Conservation (phyloP, 176 grass and related monocot species). For the Stipa capillata region DNA sequence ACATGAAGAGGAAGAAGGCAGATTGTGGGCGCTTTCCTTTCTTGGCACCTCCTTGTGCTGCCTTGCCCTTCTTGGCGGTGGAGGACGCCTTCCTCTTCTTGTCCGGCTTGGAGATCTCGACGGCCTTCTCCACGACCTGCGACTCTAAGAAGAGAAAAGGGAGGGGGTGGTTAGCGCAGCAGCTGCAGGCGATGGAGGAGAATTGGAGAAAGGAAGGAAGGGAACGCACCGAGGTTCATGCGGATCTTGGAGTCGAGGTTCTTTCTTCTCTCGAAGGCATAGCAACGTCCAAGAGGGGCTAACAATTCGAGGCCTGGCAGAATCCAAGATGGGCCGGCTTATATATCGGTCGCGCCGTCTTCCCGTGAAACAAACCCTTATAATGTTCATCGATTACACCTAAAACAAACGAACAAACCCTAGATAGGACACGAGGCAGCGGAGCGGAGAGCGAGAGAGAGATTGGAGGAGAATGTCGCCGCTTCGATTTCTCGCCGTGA, state of each 20-base stretch:
- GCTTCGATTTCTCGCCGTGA: too few relatives aligned
- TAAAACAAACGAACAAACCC: too few relatives aligned
- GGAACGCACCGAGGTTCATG: constrained; percentile 37
- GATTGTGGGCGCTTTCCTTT: constrained; percentile 63
- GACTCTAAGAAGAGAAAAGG: constrained; percentile 33
- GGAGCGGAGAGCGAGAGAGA: too few relatives aligned
- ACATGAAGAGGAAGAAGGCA: constrained; percentile 95
- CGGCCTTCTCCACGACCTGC: constrained; percentile 67
- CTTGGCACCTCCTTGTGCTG: constrained; percentile 6
- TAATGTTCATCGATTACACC: too few relatives aligned
- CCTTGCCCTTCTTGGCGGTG: not conserved
- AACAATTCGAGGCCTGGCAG: too few relatives aligned
- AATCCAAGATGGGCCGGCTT: too few relatives aligned
- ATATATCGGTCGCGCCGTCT: too few relatives aligned
- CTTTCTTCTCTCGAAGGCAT: too few relatives aligned
- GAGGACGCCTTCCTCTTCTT: constrained; percentile 40
- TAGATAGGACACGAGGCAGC: too few relatives aligned
- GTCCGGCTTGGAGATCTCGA: constrained; percentile 40
- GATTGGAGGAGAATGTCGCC: too few relatives aligned
- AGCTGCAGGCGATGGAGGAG: not conserved
- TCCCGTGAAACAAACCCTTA: too few relatives aligned
- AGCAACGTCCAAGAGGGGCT: too few relatives aligned
- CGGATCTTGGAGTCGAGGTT: constrained; percentile 84
- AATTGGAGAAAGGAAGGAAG: not conserved
- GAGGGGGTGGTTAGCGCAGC: not conserved